Evolutionary conservation across 2,329 filamentous ascomycete genomes (phyloP).

Genomic region (Lojkania enalia): DNA sequence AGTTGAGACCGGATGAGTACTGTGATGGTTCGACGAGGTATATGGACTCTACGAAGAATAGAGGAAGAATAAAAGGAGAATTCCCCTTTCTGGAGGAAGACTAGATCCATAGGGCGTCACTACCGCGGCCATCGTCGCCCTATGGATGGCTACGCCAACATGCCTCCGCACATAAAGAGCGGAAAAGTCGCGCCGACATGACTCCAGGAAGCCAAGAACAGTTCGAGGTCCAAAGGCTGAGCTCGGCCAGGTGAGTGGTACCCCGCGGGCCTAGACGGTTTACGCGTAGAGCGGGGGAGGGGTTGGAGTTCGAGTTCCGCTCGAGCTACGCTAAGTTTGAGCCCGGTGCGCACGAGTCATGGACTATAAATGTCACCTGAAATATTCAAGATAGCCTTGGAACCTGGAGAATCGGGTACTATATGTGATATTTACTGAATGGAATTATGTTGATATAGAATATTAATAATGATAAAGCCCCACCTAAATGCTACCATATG

Average conservation of each 20-base stretch:
- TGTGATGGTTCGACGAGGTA: slow-evolving; percentile 10
- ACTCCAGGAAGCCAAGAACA: background rate
- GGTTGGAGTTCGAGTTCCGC: background rate
- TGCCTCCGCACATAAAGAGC: background rate
- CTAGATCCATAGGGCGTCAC: background rate
- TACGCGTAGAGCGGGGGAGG: background rate
- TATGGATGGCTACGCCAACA: background rate
- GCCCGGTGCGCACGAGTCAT: too few species aligned
- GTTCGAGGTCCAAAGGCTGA: background rate
- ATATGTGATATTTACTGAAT: too few species aligned
- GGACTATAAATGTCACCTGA: too few species aligned
- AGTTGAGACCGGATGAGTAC: slow-evolving; percentile 12
- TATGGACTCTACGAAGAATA: slow-evolving; percentile 1
- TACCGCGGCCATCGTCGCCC: background rate
- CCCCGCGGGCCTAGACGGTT: background rate
- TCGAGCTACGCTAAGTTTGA: too few species aligned
- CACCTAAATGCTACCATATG: too few species aligned
- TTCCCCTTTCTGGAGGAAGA: too few species aligned
- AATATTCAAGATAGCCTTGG: too few species aligned
- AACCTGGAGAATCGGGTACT: too few species aligned
- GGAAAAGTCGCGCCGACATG: slow-evolving; percentile 4
- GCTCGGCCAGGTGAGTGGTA: background rate
- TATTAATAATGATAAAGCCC: too few species aligned
- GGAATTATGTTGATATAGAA: too few species aligned
- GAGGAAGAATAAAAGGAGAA: background rate